Evolutionary conservation across 331 rosid genomes (phyloP).

Genomic region (Pyracantha coccinea): DNA sequence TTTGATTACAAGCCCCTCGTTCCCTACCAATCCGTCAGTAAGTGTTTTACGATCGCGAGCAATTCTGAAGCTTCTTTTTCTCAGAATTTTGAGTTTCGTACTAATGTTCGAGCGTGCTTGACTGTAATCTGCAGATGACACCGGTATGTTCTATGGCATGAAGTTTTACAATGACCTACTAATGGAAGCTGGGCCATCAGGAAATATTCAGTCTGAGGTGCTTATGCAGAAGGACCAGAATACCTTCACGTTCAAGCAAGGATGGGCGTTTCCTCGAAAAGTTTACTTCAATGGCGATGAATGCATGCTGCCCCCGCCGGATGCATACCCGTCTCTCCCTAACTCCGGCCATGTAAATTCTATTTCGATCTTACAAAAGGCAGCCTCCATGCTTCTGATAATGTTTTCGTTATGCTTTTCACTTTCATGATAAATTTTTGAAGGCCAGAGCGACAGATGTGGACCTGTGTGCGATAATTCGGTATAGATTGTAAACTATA

Average conservation of each 20-base stretch:
- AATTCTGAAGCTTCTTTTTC: background rate
- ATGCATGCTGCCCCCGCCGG: constrained; percentile 87
- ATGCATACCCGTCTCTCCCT: constrained; percentile 71
- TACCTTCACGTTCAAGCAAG: constrained; percentile 71
- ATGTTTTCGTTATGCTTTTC: constrained; percentile 25
- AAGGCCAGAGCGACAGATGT: background rate
- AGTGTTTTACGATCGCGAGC: background rate
- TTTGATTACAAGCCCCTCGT: constrained; percentile 65
- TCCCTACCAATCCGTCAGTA: constrained; percentile 56
- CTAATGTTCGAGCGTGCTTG: background rate
- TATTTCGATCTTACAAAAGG: constrained; percentile 11
- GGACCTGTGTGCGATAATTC: background rate
- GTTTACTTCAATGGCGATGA: constrained; percentile 91
- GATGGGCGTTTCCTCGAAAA: constrained; percentile 96
- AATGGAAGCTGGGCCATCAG: constrained; percentile 84
- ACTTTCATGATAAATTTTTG: background rate
- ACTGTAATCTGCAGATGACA: constrained; percentile 63
- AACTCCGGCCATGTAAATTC: constrained; percentile 40
- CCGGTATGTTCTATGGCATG: constrained; percentile 93
- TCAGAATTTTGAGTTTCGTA: background rate
- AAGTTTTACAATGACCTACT: constrained; percentile 75
- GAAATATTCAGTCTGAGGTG: constrained; percentile 83
- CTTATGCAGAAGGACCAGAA: constrained; percentile 67
- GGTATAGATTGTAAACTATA: background rate
- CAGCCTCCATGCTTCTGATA: constrained; percentile 23